These are phyloP conservation scores for Apophysomyces sp. DNA, from an alignment of 371 early-diverging fungal genomes.

Conservation along the genomic window DNA sequence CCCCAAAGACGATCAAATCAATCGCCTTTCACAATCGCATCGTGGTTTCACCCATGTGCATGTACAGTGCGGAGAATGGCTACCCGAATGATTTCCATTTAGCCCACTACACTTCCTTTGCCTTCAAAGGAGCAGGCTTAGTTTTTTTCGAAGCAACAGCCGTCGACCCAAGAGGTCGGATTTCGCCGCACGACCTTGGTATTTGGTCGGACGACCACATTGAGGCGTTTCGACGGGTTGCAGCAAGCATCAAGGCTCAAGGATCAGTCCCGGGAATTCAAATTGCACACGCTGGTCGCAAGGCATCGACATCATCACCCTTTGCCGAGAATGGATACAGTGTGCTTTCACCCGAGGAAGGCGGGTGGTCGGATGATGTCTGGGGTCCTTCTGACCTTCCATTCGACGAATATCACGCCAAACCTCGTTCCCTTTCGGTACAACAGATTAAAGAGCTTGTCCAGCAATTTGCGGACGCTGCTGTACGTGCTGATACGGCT, in stretches of 20 bases:
- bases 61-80: constrained; percentile 23
- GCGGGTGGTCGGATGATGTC: constrained; percentile 81
- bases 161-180: constrained; percentile 74
- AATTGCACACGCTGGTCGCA: constrained; percentile 83
- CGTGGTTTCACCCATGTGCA: constrained; percentile 81
- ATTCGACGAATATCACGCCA: constrained; percentile 38
- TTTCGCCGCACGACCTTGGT: constrained; percentile 75
- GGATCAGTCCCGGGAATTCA: constrained; percentile 72
- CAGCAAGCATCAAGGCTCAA: constrained; percentile 62
- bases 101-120: constrained; percentile 70
- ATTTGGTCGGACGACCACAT: constrained; percentile 82
- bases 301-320: constrained; percentile 63
- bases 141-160: constrained; percentile 82
- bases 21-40: constrained; percentile 72
- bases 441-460: constrained; percentile 63
- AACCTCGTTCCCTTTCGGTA: constrained; percentile 61
- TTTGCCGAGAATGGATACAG: constrained; percentile 22
- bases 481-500: constrained; percentile 68
- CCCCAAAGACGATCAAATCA: constrained; percentile 60
- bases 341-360: constrained; percentile 41
- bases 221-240: constrained; percentile 56
- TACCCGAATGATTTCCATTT: constrained; percentile 31
- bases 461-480: constrained; percentile 69
- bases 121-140: constrained; percentile 72
- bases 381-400: constrained; percentile 67